Percentiles rank a stretch among this genome's conserved stretches.
These are phyloP conservation scores for Tremella mesenterica DNA, from an alignment of 768 basidiomycete genomes.

Conservation along the genomic window DNA sequence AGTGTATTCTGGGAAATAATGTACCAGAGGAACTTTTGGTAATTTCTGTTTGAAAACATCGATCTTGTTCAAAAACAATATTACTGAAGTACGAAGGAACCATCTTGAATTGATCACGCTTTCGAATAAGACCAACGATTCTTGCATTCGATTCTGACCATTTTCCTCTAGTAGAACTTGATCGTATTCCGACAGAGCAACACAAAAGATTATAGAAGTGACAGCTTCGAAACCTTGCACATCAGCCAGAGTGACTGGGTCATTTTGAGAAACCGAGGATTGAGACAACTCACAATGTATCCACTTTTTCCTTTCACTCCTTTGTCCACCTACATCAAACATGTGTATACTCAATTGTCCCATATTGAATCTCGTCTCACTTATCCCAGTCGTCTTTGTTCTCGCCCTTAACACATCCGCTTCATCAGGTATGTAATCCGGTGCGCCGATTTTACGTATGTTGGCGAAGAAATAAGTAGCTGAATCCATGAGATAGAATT, in stretches of 20 bases:
- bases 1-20: constrained; percentile 75
- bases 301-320: constrained; percentile 62
- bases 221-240: constrained; percentile 60
- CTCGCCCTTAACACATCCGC: constrained; percentile 81
- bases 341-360: constrained; percentile 53
- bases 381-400: constrained; percentile 80
- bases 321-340: constrained; percentile 73
- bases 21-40: constrained; percentile 51
- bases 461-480: constrained; percentile 83
- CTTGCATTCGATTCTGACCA: constrained; percentile 64
- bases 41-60: constrained; percentile 69
- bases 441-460: constrained; percentile 69
- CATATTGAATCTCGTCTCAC: constrained; percentile 63
- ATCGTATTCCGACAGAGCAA: constrained; percentile 66
- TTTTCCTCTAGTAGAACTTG: constrained; percentile 63
- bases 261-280: not conserved
- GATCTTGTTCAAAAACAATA: constrained; percentile 52
- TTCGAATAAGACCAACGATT: constrained; percentile 67
- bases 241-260: not conserved
- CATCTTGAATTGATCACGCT: constrained; percentile 70
- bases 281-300: constrained; percentile 44
- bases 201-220: constrained; percentile 70
- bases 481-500: constrained; percentile 94
- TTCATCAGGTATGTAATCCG: constrained; percentile 75
- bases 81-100: constrained; percentile 57